Evolutionary conservation across 1,139 yeast species (phyloP).

Genomic region (Pichia inconspicua): DNA sequence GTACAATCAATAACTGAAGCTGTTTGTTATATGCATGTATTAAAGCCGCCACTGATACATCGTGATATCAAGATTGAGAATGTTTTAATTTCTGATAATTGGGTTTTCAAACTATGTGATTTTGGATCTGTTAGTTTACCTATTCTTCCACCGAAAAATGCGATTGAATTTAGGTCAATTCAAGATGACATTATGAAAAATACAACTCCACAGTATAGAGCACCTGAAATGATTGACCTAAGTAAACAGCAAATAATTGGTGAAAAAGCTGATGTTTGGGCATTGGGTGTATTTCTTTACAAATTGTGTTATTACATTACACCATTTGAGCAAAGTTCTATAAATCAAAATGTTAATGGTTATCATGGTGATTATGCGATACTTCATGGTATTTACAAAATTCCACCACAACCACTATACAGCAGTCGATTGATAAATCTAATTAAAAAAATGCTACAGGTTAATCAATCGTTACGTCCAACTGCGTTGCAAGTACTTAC

Average conservation of each 20-base stretch:
- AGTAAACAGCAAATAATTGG: conserved; percentile 80
- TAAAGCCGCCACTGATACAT: conserved; percentile 56
- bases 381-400: conserved; percentile 55
- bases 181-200: conserved; percentile 83
- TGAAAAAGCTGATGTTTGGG: conserved; percentile 96
- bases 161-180: conserved; percentile 57
- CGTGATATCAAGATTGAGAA: conserved; percentile 94
- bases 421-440: conserved; percentile 62
- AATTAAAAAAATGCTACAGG: conserved; percentile 41
- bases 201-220: conserved; percentile 94
- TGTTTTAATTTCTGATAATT: conserved; percentile 68
- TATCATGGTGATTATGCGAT: conserved; percentile 63
- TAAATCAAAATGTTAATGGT: conserved; percentile 26
- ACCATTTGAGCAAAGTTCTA: conserved; percentile 65
- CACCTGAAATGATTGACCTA: conserved; percentile 95
- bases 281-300: conserved; percentile 83
- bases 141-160: conserved; percentile 54
- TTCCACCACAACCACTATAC: conserved; percentile 47
- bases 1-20: conserved; percentile 80
- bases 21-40: conserved; percentile 80
- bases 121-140: conserved; percentile 86
- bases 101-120: conserved; percentile 79
- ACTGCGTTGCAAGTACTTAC: conserved; percentile 60
- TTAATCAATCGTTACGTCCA: conserved; percentile 64
- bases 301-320: conserved; percentile 90